Conservation (phyloP, 2,329 filamentous ascomycete species). For the Malbranchea zuffiana region DNA sequence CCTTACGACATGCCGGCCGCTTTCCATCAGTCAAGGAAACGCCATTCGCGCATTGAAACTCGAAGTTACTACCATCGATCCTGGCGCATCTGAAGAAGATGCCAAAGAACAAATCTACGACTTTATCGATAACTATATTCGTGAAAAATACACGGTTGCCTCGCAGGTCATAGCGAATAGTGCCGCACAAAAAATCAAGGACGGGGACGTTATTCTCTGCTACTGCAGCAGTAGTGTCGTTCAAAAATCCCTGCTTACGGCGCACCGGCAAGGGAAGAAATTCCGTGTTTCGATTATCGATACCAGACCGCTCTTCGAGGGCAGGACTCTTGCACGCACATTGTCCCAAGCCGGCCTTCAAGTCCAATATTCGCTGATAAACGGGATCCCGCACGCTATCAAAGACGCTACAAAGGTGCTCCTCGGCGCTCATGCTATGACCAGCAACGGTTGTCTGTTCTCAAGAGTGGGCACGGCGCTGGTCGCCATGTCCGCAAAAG, state of each 20-base stretch:
- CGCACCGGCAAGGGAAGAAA: constrained; percentile 55
- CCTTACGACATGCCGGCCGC: constrained; percentile 81
- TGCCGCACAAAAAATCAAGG: constrained; percentile 61
- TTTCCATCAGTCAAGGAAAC: constrained; percentile 95
- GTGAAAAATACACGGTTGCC: constrained; percentile 78
- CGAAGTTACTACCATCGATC: constrained; percentile 80
- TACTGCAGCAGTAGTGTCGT: constrained; percentile 81
- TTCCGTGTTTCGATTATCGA: constrained; percentile 84
- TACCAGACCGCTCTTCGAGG: constrained; percentile 58
- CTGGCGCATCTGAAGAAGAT: constrained; percentile 66
- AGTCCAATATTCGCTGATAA: constrained; percentile 72
- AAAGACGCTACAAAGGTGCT: constrained; percentile 62
- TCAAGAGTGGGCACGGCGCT: constrained; percentile 78
- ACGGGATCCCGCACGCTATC: constrained; percentile 64
- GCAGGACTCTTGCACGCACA: constrained; percentile 58
- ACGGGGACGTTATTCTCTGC: constrained; percentile 74
- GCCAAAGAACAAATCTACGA: constrained; percentile 70
- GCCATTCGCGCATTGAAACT: constrained; percentile 91
- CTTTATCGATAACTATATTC: constrained; percentile 79
- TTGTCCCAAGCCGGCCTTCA: constrained; percentile 60
- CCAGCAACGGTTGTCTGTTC: constrained; percentile 85
- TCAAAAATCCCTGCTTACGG: constrained; percentile 66
- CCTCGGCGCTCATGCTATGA: constrained; percentile 85
- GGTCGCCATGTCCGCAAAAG: constrained; percentile 70
- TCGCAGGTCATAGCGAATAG: constrained; percentile 73